Base-by-base conservation (phyloP, 2,329 filamentous ascomycete genomes). In the Colletotrichum plurivorum region DNA sequence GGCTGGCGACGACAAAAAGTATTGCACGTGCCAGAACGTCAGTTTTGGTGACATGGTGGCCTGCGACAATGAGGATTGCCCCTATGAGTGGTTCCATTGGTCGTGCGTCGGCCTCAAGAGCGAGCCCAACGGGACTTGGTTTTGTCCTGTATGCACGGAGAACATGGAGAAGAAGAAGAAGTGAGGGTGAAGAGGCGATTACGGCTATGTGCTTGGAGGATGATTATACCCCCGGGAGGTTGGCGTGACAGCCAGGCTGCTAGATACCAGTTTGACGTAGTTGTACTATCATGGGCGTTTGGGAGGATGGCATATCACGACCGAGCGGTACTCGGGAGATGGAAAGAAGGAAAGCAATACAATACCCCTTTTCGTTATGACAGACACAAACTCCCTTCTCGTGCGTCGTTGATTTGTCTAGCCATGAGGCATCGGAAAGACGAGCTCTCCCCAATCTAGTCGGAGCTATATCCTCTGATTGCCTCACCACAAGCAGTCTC, bases 11-110 rank as follows among this genome's bases (percentile, higher is more conserved):
- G 92, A 94, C 80, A 91, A 92, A 76, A 93, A 94, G 78, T 96
- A 96, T 81, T 96, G 93, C 81, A 86, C 92, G 36, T 96, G 93
- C 79, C 92, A 95, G 78, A 92, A 92, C 74, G 92, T 95, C 73
- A 94, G 92, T 79, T 94, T 93, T 76, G 93, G 93, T 70, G 92
- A 95, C 76, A 96, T 96, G 93, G 93, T 96, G 71, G 93, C 93
- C 36, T 96, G 93, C 82, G 93, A 96, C 83, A 95, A 95, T 78
- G 90, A 92, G 67, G 87, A 91, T 73, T 96, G 93, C 80, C 90
- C 90, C 54, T 93, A 89, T 76, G 93, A 96, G 81, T 96, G 93
- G 93, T 96, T 96, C 79, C 93, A 96, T 81, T 96, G 93, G 92
- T 90, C 84, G 51, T 92, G 90, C 74, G 90, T 92, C 57, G 89